phyloP scores from a whole-genome alignment of 164 flowering plant species.

The Platanus orientalis region DNA sequence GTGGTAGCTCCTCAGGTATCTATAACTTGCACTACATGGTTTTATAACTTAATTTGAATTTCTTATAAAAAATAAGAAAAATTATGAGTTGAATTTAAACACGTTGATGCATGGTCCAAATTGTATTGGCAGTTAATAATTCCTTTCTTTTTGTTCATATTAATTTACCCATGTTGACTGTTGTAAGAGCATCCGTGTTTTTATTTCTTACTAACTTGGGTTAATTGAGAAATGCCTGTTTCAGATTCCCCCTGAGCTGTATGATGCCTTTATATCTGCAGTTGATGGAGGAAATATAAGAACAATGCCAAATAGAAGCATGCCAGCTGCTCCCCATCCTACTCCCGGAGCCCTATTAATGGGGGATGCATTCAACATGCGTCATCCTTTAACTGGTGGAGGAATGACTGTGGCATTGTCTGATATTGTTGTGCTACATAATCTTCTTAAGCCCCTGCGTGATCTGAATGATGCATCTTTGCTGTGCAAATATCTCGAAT shows the following conservation, averaged over 20 bases:
- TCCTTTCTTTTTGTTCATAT: too few relatives aligned
- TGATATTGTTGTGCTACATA: constrained; percentile 70
- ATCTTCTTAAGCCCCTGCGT: constrained; percentile 71
- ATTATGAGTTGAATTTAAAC: constrained; percentile 2
- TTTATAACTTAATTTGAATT: not conserved
- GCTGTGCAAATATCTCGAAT: constrained; percentile 72
- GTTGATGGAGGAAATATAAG: constrained; percentile 73
- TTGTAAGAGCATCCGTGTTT: too few relatives aligned
- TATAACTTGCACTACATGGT: not conserved
- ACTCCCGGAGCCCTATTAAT: constrained; percentile 88
- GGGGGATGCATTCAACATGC: constrained; percentile 98
- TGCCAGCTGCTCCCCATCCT: constrained; percentile 91
- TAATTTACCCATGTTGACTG: too few relatives aligned
- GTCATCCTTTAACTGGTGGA: constrained; percentile 93
- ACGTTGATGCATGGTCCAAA: not conserved
- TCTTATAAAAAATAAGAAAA: too few relatives aligned
- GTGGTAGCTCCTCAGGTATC: constrained; percentile 87
- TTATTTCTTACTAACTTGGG: too few relatives aligned
- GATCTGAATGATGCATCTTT: constrained; percentile 69
- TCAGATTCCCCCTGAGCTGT: constrained; percentile 63
- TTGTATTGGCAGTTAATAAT: too few relatives aligned
- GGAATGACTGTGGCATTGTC: constrained; percentile 93
- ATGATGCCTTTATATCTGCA: constrained; percentile 67
- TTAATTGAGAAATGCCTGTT: not conserved
- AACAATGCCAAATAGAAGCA: constrained; percentile 94